phyloP scores from a whole-genome alignment of 2,329 filamentous ascomycete species.

The Colletotrichum sidae region DNA sequence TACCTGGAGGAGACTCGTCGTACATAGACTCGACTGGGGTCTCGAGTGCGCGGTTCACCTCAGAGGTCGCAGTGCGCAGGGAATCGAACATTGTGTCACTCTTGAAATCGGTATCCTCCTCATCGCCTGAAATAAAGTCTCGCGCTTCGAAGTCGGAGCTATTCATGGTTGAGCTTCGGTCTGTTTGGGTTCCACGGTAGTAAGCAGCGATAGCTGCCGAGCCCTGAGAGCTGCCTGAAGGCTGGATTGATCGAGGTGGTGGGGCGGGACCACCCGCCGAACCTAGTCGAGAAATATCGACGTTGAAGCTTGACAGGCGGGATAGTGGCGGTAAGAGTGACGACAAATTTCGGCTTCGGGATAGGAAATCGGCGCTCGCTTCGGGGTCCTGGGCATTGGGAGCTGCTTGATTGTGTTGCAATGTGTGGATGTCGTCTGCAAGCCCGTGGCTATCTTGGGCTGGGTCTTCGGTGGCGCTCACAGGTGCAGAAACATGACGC shows the following conservation, averaged over 20 bases:
- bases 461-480: slow-evolving; percentile 46
- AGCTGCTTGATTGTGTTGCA: slow-evolving; percentile 45
- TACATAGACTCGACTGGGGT: slow-evolving; percentile 84
- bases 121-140: slow-evolving; percentile 75
- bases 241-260: slow-evolving; percentile 53
- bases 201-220: slow-evolving; percentile 58
- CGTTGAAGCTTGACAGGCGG: slow-evolving; percentile 65
- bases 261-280: slow-evolving; percentile 54
- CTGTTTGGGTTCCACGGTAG: slow-evolving; percentile 51
- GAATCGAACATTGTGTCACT: slow-evolving; percentile 85
- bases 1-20: slow-evolving; percentile 78
- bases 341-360: slow-evolving; percentile 59
- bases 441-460: slow-evolving; percentile 43
- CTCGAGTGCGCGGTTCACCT: slow-evolving; percentile 73
- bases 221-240: slow-evolving; percentile 55
- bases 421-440: slow-evolving; percentile 38
- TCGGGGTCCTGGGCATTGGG: slow-evolving; percentile 41
- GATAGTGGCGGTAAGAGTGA: slow-evolving; percentile 68
- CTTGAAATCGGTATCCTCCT: slow-evolving; percentile 82
- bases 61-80: slow-evolving; percentile 76
- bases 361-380: slow-evolving; percentile 44
- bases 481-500: slow-evolving; percentile 67
- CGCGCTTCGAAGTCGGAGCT: slow-evolving; percentile 77
- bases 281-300: slow-evolving; percentile 62
- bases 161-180: slow-evolving; percentile 73